Conservation (phyloP, 2,329 filamentous ascomycete species). For the Alternaria incomplexa region DNA sequence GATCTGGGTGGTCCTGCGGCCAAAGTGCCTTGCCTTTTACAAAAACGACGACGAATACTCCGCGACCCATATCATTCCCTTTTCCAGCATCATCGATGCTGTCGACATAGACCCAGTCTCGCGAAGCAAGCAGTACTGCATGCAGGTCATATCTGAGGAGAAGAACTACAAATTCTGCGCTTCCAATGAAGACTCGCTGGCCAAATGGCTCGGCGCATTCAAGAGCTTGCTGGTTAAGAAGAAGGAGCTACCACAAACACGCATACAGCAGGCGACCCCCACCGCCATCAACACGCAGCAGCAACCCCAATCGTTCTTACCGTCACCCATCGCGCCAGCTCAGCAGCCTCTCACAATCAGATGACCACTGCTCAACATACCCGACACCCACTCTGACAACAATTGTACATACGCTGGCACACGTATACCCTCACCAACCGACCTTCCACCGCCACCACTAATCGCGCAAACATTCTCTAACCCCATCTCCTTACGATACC, state of each 20-base stretch:
- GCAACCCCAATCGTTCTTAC: not conserved
- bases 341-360: constrained; percentile 13
- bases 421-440: constrained; percentile 1
- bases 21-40: constrained; percentile 85
- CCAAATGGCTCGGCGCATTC: constrained; percentile 85
- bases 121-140: constrained; percentile 81
- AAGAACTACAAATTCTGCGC: constrained; percentile 65
- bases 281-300: constrained; percentile 20
- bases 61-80: constrained; percentile 79
- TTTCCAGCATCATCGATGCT: constrained; percentile 81
- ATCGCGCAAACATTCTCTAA: constrained; percentile 1
- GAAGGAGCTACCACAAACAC: constrained; percentile 56
- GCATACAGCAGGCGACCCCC: constrained; percentile 17
- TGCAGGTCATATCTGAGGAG: constrained; percentile 94
- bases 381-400: not conserved
- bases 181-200: constrained; percentile 78
- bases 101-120: constrained; percentile 91
- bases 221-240: constrained; percentile 82
- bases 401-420: constrained; percentile 12
- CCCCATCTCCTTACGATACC: constrained; percentile 5
- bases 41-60: constrained; percentile 92
- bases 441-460: constrained; percentile 1
- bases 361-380: not conserved
- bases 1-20: constrained; percentile 88
- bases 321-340: constrained; percentile 8